Base-by-base conservation (phyloP, 208 protist genomes). In the Leishmania tropica region DNA sequence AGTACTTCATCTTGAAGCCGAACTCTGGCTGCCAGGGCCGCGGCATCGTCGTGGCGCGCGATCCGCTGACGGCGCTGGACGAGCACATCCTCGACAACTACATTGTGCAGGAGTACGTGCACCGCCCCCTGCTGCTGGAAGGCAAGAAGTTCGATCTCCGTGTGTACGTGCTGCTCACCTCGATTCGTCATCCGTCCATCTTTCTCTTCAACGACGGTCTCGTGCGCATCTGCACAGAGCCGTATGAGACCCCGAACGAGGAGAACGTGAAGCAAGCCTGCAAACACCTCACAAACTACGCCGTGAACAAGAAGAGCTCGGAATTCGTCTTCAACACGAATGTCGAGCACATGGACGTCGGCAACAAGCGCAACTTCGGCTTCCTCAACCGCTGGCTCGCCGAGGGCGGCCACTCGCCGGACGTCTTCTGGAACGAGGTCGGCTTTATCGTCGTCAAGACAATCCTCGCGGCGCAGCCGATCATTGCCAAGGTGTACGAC, bases 251-350 rank as follows among this genome's bases (percentile, higher is more conserved):
- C 77, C 96, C 95, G 19, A 96, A 68, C 13, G 90, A 94, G 53
- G 74, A 75, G 17, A 99, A 99, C 87, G 78, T 91, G 68, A 88
- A 92, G 68, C 96, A 98, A 79, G 80, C 84, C 74, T 99, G 92
- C 88, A 98, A 98, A 90, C 99, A 99, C 86, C 88, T 99, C 75
- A 99, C 99, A 56, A 99, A 99, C 93, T 99, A 99, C 89, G 95
- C 98, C 45, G 91, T 99, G 40, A 99, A 99, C 88, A 99, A 99
- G 85, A 88, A 94, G 62, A 97, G 82, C 83, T 85, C 93, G 45
- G 85, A 98, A 31, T 99, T 98, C 88, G 92, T 98, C 40, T 96
- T 94, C 80, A 98, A 98, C 89, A 91, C 87, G 17, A 91, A 98
- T 58, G 79, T 88, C 6, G 85, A 87, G 15, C 90, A 93, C 76